Percentiles rank a stretch among this genome's conserved stretches.
Evolutionary conservation across 306 rosid species (phyloP).

Genomic region (Gastrolobium villosum): DNA sequence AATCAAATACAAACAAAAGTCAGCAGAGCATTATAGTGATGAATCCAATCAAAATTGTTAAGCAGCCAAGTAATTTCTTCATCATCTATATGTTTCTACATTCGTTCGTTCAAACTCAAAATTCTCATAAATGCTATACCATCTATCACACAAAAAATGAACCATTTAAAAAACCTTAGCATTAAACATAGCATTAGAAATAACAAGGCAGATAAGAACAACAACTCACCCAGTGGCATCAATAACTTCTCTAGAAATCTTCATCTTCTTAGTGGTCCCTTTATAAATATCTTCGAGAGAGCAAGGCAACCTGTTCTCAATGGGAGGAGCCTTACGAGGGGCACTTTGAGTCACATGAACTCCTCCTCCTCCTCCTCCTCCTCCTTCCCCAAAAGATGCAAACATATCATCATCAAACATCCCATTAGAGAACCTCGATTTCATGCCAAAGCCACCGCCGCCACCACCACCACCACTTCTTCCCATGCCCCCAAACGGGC

Average conservation of each 20-base stretch:
- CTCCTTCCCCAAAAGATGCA: conserved; percentile 54
- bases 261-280: conserved; percentile 71
- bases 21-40: not conserved
- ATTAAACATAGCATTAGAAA: conserved; percentile 9
- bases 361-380: conserved; percentile 60
- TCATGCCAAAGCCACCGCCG: conserved; percentile 47
- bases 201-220: not conserved
- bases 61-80: not conserved
- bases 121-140: not conserved
- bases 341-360: conserved; percentile 47
- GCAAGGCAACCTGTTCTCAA: conserved; percentile 63
- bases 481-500: conserved; percentile 64
- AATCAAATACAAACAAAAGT: conserved; percentile 17
- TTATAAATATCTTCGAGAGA: conserved; percentile 66
- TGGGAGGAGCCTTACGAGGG: conserved; percentile 62
- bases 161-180: not conserved
- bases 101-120: not conserved
- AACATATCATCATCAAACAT: conserved; percentile 57
- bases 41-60: conserved; percentile 6
- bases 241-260: conserved; percentile 60
- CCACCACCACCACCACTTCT: conserved; percentile 41
- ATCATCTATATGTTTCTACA: not conserved
- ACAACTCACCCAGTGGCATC: conserved; percentile 61
- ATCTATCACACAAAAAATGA: not conserved
- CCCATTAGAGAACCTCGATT: conserved; percentile 58